These are phyloP conservation scores for Colletotrichum limetticola DNA, from an alignment of 2,329 filamentous ascomycete species.

Conservation along the genomic window DNA sequence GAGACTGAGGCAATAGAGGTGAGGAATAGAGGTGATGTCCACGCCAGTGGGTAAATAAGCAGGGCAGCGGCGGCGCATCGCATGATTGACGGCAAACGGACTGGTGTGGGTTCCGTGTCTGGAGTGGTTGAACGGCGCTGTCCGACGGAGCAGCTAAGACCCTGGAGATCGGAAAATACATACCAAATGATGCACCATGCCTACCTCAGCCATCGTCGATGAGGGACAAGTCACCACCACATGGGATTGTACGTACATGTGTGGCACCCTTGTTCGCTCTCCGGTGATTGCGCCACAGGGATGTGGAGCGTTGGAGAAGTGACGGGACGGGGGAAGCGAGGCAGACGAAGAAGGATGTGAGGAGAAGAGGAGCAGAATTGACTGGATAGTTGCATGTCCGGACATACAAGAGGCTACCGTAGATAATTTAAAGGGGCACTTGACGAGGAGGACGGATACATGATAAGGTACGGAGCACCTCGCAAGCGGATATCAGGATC, in stretches of 20 bases:
- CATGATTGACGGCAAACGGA: constrained; percentile 31
- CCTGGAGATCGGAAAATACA: constrained; percentile 31
- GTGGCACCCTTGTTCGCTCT: not conserved
- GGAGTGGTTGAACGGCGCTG: constrained; percentile 14
- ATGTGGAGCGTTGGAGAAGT: not conserved
- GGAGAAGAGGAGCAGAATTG: not conserved
- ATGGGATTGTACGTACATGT: constrained; percentile 16
- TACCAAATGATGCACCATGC: constrained; percentile 27
- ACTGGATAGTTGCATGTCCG: too few species aligned
- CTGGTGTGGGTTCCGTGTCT: constrained; percentile 24
- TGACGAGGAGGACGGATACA: not conserved
- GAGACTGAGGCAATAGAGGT: not conserved
- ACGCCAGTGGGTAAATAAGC: not conserved
- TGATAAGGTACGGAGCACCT: not conserved
- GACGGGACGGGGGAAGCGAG: not conserved
- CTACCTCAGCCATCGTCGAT: constrained; percentile 26
- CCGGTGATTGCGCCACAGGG: not conserved
- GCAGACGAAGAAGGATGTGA: not conserved
- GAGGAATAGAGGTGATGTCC: constrained; percentile 1
- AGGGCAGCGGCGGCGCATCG: constrained; percentile 13
- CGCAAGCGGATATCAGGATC: not conserved
- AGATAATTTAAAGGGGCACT: not conserved
- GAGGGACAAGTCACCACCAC: constrained; percentile 22
- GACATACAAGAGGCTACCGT: too few species aligned
- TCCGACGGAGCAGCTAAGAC: constrained; percentile 17